phyloP scores from a whole-genome alignment of 305 asterid genomes.

The Plantago coronopus region DNA sequence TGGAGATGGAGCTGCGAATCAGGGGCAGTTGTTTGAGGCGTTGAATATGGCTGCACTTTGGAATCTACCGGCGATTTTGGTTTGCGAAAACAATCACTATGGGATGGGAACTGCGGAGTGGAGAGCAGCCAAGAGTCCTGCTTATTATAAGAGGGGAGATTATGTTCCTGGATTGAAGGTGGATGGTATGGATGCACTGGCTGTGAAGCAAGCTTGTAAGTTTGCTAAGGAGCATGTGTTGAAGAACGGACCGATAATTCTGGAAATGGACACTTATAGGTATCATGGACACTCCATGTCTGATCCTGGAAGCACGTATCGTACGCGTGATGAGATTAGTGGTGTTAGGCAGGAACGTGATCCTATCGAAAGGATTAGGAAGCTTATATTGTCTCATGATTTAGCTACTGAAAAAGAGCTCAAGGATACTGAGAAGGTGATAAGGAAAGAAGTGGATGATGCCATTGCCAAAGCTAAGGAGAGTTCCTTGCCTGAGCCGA shows the following conservation, averaged over 20 bases:
- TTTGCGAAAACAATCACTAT: conserved; percentile 93
- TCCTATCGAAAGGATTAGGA: conserved; percentile 86
- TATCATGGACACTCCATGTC: conserved; percentile 99
- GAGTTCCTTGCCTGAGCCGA: conserved; percentile 83
- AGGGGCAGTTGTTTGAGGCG: conserved; percentile 92
- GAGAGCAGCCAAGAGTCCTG: conserved; percentile 92
- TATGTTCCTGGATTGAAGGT: conserved; percentile 95
- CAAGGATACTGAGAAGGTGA: conserved; percentile 85
- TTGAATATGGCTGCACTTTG: conserved; percentile 88
- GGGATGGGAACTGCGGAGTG: conserved; percentile 98
- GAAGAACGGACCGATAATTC: conserved; percentile 96
- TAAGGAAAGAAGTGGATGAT: conserved; percentile 79
- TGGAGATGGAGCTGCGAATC: conserved; percentile 94
- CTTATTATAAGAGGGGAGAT: conserved; percentile 95
- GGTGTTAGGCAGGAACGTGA: conserved; percentile 98
- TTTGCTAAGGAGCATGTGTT: conserved; percentile 88
- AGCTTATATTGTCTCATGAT: conserved; percentile 69
- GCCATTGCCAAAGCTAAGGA: conserved; percentile 85
- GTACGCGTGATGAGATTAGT: conserved; percentile 94
- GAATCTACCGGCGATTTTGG: conserved; percentile 87
- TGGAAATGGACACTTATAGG: conserved; percentile 96
- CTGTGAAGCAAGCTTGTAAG: conserved; percentile 91
- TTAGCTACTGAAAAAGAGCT: conserved; percentile 82
- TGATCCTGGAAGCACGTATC: conserved; percentile 97
- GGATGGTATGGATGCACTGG: conserved; percentile 94